These are phyloP conservation scores for Rasamsonia emersonii DNA, from an alignment of 2,329 filamentous ascomycete genomes.

Conservation along the genomic window DNA sequence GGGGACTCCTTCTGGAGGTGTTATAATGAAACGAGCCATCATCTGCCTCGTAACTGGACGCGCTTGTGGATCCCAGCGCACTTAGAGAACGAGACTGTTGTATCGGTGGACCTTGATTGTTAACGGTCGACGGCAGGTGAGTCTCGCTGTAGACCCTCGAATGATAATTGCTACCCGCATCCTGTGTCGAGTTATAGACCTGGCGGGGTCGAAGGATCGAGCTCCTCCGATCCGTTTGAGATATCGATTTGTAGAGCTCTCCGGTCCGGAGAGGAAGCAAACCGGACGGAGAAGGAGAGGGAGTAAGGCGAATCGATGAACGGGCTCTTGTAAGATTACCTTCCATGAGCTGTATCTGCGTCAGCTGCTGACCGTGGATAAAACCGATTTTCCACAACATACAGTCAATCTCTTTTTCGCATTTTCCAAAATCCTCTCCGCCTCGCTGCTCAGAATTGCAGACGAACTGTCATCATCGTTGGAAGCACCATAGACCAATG, in stretches of 20 bases:
- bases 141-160: constrained; percentile 56
- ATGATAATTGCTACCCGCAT: constrained; percentile 41
- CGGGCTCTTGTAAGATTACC: constrained; percentile 76
- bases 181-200: constrained; percentile 26
- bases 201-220: constrained; percentile 37
- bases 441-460: constrained; percentile 67
- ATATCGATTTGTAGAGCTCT: constrained; percentile 35
- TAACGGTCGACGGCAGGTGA: constrained; percentile 38
- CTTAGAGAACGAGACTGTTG: constrained; percentile 54
- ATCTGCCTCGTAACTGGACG: constrained; percentile 21
- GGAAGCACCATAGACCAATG: constrained; percentile 16
- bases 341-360: constrained; percentile 68
- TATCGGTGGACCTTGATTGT: constrained; percentile 22
- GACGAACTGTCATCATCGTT: constrained; percentile 61
- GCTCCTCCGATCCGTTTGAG: constrained; percentile 33
- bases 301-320: constrained; percentile 52
- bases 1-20: constrained; percentile 20
- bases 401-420: constrained; percentile 84
- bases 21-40: constrained; percentile 27
- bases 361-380: constrained; percentile 10
- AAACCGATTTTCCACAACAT: constrained; percentile 28
- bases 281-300: constrained; percentile 42
- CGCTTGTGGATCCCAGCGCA: constrained; percentile 38
- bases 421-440: constrained; percentile 85
- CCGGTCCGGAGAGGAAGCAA: constrained; percentile 25